Evolutionary conservation across 805 yeast species (phyloP).

Genomic region (Pichia cabralensis): DNA sequence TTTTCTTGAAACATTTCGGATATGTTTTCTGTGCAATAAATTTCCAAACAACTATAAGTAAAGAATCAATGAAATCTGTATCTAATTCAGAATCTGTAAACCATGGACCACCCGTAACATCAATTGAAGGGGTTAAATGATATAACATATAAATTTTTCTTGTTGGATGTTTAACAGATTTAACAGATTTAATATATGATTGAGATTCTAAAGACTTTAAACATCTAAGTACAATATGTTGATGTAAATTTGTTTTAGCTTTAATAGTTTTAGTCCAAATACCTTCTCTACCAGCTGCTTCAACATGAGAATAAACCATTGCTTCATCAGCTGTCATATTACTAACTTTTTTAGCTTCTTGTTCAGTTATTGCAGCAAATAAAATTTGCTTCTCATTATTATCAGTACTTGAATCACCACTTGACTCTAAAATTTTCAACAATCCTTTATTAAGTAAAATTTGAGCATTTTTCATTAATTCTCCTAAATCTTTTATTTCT

Average conservation of each 20-base stretch:
- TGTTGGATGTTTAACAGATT: conserved; percentile 84
- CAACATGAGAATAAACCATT: conserved; percentile 83
- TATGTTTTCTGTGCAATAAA: conserved; percentile 66
- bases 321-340: conserved; percentile 83
- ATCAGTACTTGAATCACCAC: conserved; percentile 21
- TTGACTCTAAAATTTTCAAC: conserved; percentile 59
- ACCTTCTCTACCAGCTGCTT: conserved; percentile 89
- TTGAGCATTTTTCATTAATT: conserved; percentile 35
- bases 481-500: conserved; percentile 31
- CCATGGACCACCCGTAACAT: conserved; percentile 99
- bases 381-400: conserved; percentile 32
- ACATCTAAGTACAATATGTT: conserved; percentile 79
- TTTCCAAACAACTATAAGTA: conserved; percentile 80
- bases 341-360: conserved; percentile 69
- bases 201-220: conserved; percentile 72
- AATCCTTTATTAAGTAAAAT: conserved; percentile 39
- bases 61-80: conserved; percentile 80
- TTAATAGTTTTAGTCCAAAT: conserved; percentile 92
- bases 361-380: conserved; percentile 64
- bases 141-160: conserved; percentile 94
- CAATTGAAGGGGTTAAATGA: conserved; percentile 85
- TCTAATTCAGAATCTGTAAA: conserved; percentile 93
- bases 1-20: conserved; percentile 57
- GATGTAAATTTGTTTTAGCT: conserved; percentile 81
- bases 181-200: conserved; percentile 78